phyloP scores from a whole-genome alignment of 2,329 filamentous ascomycete genomes.

The Arthrobotrys entomopaga region DNA sequence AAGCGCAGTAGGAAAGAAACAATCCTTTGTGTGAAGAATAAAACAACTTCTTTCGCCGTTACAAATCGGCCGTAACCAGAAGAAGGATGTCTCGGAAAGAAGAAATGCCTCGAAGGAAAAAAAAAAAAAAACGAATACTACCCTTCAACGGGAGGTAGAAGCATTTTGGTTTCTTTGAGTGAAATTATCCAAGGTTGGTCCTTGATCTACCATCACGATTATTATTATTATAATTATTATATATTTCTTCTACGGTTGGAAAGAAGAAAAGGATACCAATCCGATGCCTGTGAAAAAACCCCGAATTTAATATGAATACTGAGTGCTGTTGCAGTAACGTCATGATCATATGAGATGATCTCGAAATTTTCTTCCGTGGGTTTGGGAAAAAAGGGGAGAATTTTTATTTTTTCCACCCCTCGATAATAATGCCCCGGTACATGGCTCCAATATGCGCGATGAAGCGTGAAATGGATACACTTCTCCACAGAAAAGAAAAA shows the following conservation, averaged over 20 bases:
- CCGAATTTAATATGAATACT: conserved; percentile 9
- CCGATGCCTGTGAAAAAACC: conserved; percentile 12
- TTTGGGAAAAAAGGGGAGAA: conserved; percentile 51
- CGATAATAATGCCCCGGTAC: conserved; percentile 41
- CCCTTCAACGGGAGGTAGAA: conserved; percentile 11
- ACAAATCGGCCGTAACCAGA: conserved; percentile 38
- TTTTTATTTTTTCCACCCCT: conserved; percentile 24
- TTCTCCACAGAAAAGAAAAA: conserved; percentile 50
- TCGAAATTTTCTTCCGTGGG: conserved; percentile 29
- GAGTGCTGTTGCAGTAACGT: conserved; percentile 50
- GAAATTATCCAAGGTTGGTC: conserved; percentile 21
- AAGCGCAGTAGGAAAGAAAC: conserved; percentile 26
- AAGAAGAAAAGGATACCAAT: conserved; percentile 6
- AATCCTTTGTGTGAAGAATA: conserved; percentile 29
- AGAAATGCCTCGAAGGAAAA: conserved; percentile 50
- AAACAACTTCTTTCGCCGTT: conserved; percentile 21
- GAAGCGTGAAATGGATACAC: not conserved
- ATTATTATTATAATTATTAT: not conserved
- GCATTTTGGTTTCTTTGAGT: conserved; percentile 35
- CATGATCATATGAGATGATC: conserved; percentile 55
- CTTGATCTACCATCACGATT: too few species aligned
- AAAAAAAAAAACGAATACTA: conserved; percentile 15
- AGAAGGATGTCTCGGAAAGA: conserved; percentile 47
- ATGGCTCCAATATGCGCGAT: conserved; percentile 31
- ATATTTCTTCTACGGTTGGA: conserved; percentile 1